Evolutionary conservation across 495 filamentous ascomycete species (phyloP).

Genomic region (Stereocaulon alpinum): DNA sequence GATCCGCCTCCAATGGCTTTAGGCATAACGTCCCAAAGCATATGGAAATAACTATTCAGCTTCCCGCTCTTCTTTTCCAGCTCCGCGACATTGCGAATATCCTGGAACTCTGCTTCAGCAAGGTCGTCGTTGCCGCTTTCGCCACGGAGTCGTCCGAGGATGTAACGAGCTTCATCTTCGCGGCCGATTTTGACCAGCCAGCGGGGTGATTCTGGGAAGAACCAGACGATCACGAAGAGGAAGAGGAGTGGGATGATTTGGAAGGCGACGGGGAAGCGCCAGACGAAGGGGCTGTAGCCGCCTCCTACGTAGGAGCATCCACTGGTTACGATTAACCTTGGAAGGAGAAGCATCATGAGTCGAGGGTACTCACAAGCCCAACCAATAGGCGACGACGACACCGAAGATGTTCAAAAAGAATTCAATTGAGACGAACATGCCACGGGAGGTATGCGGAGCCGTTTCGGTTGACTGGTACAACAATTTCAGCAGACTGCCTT

Average conservation of each 20-base stretch:
- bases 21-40: constrained; percentile 38
- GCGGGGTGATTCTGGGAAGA: constrained; percentile 50
- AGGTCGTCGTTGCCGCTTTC: constrained; percentile 41
- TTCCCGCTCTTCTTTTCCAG: constrained; percentile 42
- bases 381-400: constrained; percentile 56
- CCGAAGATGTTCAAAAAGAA: constrained; percentile 60
- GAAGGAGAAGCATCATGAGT: background rate
- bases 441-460: constrained; percentile 55
- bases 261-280: constrained; percentile 64
- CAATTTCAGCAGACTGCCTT: background rate
- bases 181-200: constrained; percentile 48
- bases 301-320: constrained; percentile 42
- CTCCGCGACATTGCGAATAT: constrained; percentile 49
- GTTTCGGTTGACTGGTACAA: constrained; percentile 45
- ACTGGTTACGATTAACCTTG: background rate
- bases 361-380: constrained; percentile 47
- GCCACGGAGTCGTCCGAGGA: constrained; percentile 47
- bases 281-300: constrained; percentile 41
- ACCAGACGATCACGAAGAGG: constrained; percentile 38
- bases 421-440: constrained; percentile 59
- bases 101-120: constrained; percentile 51
- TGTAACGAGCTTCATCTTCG: constrained; percentile 41
- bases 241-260: constrained; percentile 46
- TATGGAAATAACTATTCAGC: constrained; percentile 46
- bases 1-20: constrained; percentile 34